A percentile compares a stretch with the other conserved stretches of the same genome.
phyloP scores from a whole-genome alignment of 1,284 basidiomycete genomes.

The Hypsizygus ulmarius region DNA sequence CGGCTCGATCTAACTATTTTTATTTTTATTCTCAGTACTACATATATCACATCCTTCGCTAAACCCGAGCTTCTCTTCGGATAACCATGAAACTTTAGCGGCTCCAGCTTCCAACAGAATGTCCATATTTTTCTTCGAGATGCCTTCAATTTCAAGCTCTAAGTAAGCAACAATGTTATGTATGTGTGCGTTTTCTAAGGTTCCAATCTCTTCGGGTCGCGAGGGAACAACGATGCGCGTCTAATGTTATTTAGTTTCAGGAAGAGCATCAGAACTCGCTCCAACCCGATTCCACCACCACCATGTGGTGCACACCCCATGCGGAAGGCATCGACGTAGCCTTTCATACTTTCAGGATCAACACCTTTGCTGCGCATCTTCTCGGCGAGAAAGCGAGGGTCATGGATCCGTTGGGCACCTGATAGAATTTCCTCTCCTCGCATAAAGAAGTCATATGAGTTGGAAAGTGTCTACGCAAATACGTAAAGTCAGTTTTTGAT shows the following conservation, averaged over 20 bases:
- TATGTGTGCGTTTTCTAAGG: conserved; percentile 46
- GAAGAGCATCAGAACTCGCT: conserved; percentile 96
- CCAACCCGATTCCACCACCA: conserved; percentile 84
- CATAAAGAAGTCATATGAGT: conserved; percentile 99
- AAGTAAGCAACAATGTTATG: conserved; percentile 16
- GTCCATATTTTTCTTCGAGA: too few relatives aligned
- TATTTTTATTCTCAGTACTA: conserved; percentile 17
- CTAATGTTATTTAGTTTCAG: conserved; percentile 95
- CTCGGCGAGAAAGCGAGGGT: conserved; percentile 78
- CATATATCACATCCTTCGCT: conserved; percentile 18
- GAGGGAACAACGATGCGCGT: conserved; percentile 91
- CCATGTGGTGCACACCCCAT: conserved; percentile 91
- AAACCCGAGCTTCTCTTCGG: conserved; percentile 24
- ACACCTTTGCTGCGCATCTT: conserved; percentile 84
- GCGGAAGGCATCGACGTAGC: conserved; percentile 92
- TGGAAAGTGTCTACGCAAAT: conserved; percentile 72
- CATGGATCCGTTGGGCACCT: conserved; percentile 96
- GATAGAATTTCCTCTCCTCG: conserved; percentile 98
- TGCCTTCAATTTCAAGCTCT: not conserved
- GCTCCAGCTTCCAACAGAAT: conserved; percentile 6
- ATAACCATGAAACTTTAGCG: conserved; percentile 15
- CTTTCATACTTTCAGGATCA: conserved; percentile 84
- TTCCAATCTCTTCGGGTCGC: conserved; percentile 84
- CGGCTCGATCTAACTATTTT: conserved; percentile 25
- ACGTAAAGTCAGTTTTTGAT: conserved; percentile 1